These are phyloP conservation scores for Penicillium palitans DNA, from an alignment of 2,329 filamentous ascomycete species.

Conservation along the genomic window DNA sequence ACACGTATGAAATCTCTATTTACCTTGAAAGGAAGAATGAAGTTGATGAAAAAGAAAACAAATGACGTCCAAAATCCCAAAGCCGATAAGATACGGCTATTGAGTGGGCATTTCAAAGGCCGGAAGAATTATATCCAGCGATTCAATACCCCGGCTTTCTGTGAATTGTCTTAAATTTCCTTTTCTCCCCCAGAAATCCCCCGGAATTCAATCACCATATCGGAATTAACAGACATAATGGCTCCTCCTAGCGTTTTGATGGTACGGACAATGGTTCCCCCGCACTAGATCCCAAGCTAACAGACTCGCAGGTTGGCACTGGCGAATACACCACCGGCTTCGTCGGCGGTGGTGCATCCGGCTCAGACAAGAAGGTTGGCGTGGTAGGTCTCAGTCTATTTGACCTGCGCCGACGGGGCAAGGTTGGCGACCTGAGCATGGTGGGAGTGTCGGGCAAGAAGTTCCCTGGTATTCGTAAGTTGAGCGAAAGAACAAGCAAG, in stretches of 20 bases:
- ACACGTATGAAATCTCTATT: too few relatives aligned
- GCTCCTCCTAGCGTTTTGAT: slow-evolving; percentile 68
- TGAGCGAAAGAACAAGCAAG: background rate
- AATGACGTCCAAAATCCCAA: background rate
- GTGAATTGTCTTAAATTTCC: slow-evolving; percentile 10
- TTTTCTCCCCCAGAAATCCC: background rate
- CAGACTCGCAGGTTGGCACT: slow-evolving; percentile 67
- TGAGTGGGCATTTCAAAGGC: slow-evolving; percentile 26
- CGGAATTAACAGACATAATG: slow-evolving; percentile 41
- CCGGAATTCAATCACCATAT: background rate
- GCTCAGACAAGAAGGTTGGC: slow-evolving; percentile 93
- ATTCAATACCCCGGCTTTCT: slow-evolving; percentile 9
- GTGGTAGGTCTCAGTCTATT: slow-evolving; percentile 89
- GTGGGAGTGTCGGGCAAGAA: slow-evolving; percentile 85
- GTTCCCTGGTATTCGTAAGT: slow-evolving; percentile 84
- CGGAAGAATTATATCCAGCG: slow-evolving; percentile 29
- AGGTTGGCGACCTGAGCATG: slow-evolving; percentile 84
- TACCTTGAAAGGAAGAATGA: slow-evolving; percentile 3
- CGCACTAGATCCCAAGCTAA: slow-evolving; percentile 9
- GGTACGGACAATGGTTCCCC: slow-evolving; percentile 46
- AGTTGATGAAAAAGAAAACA: slow-evolving; percentile 2
- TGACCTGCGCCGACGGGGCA: slow-evolving; percentile 82
- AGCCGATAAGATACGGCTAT: slow-evolving; percentile 31
- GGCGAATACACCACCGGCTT: slow-evolving; percentile 97
- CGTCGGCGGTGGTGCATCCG: slow-evolving; percentile 77